Evolutionary conservation across 345 rosid species (phyloP), one percentile per base, ranked within the genome.

Genomic region (Acer yangbiense): DNA sequence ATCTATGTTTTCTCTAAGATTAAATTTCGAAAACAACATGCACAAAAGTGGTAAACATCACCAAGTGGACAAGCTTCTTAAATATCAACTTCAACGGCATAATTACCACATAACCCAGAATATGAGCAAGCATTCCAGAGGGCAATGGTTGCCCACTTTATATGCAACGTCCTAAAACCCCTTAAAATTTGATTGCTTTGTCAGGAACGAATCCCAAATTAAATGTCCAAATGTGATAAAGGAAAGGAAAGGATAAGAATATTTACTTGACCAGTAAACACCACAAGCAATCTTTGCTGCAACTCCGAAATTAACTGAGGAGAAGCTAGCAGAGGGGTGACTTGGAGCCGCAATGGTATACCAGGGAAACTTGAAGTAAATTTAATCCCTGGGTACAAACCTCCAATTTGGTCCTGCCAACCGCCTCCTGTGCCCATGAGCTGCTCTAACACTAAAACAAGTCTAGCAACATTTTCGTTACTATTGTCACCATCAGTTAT

Each of bases 401-500:
- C 99, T 76, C 99, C 97, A 18, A 91, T 91, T 84, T 96, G 98
- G 84, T 96, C 98, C 87, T 96, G 99, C 99, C 99, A 94, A 77
- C 99, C 97, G 76, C 99, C 98, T 71, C 99, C 99, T 29, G 99
- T 94, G 41, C 99, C 98, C 99, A 96, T 96, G 76, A 96, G 90
- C 83, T 94, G 98, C 87, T 96, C 98, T 72, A 96, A 79, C 54
- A 92, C 93, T 88, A 93, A 87, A 62, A 92, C 98, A 13, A 96
- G 97, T 74, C 97, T 88, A 3, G 99, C 97, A 9, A 92, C 91
- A 64, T 94, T 96, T 81, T 92, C 97, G 57, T 89, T 89, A 80
- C 90, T 91, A 68, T 88, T 90, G 80, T 96, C 97, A 75, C 97
- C 92, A 75, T 88, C 71, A 11, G 83, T 82, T 77, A 96, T 90